phyloP scores from a whole-genome alignment of 1,284 basidiomycete genomes.

The Pseudozyma hubeiensis region DNA sequence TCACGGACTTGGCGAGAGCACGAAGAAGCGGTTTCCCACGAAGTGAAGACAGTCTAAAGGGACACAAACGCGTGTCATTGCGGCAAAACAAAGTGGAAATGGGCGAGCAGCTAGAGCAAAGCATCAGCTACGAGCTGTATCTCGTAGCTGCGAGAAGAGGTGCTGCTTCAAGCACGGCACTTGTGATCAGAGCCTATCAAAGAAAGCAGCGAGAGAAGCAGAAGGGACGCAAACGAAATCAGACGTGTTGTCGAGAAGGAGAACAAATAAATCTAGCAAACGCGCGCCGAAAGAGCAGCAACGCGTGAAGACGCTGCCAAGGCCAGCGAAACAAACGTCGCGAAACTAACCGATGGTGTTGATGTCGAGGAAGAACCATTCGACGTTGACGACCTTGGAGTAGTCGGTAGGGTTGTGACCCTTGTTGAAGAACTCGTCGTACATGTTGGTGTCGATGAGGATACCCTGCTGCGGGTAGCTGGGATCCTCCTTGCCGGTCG shows the following conservation, averaged over 20 bases:
- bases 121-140: too few relatives aligned
- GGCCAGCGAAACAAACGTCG: not conserved
- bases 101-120: not conserved
- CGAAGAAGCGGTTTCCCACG: too few relatives aligned
- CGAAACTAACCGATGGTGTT: slow-evolving; percentile 25
- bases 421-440: slow-evolving; percentile 29
- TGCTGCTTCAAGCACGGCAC: too few relatives aligned
- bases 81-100: not conserved
- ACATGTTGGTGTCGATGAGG: slow-evolving; percentile 32
- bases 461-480: slow-evolving; percentile 17
- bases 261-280: not conserved
- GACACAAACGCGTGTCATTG: slow-evolving; percentile 6
- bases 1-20: too few relatives aligned
- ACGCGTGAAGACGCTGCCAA: slow-evolving; percentile 11
- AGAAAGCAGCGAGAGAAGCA: too few relatives aligned
- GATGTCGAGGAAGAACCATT: slow-evolving; percentile 53
- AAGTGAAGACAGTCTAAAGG: too few relatives aligned
- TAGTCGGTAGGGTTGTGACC: slow-evolving; percentile 8
- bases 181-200: too few relatives aligned
- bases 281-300: not conserved
- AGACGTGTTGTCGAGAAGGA: not conserved
- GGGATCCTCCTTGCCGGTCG: slow-evolving; percentile 2
- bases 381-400: slow-evolving; percentile 5
- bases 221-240: not conserved
- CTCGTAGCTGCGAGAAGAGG: too few relatives aligned